phyloP scores from a whole-genome alignment of 2,329 filamentous ascomycete species.

The Calcarisporium arbuscula region DNA sequence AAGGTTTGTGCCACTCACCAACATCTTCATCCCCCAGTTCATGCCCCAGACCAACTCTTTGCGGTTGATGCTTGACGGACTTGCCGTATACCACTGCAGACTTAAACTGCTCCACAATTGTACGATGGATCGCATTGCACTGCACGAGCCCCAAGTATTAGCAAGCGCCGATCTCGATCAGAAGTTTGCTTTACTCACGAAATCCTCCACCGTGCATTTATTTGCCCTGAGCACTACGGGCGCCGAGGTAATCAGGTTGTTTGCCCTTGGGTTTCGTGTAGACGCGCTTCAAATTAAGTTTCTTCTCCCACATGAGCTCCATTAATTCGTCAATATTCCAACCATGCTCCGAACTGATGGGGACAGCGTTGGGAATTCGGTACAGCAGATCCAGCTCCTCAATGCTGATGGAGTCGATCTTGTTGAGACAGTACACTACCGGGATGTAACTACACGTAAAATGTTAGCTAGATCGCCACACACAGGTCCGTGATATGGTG shows the following conservation, averaged over 20 bases:
- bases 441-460: slow-evolving; percentile 71
- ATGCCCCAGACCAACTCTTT: slow-evolving; percentile 85
- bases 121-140: slow-evolving; percentile 97
- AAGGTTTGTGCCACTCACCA: too few species aligned
- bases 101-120: slow-evolving; percentile 93
- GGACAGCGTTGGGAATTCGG: slow-evolving; percentile 92
- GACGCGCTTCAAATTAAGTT: slow-evolving; percentile 81
- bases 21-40: slow-evolving; percentile 97
- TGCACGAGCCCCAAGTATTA: slow-evolving; percentile 29
- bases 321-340: slow-evolving; percentile 98
- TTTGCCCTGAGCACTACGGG: slow-evolving; percentile 83
- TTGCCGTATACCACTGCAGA: slow-evolving; percentile 93
- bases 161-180: slow-evolving; percentile 2
- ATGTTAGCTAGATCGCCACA: background rate
- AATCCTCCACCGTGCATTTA: slow-evolving; percentile 90
- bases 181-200: slow-evolving; percentile 56
- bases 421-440: slow-evolving; percentile 98
- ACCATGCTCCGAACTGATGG: slow-evolving; percentile 93
- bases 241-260: slow-evolving; percentile 81
- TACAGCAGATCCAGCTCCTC: slow-evolving; percentile 96
- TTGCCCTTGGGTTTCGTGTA: slow-evolving; percentile 98
- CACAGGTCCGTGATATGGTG: background rate
- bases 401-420: slow-evolving; percentile 97
- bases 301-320: slow-evolving; percentile 99
- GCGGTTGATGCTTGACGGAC: slow-evolving; percentile 97